Evolutionary conservation across 2,329 filamentous ascomycete species (phyloP).

Genomic region (Trichoderma simmonsii): DNA sequence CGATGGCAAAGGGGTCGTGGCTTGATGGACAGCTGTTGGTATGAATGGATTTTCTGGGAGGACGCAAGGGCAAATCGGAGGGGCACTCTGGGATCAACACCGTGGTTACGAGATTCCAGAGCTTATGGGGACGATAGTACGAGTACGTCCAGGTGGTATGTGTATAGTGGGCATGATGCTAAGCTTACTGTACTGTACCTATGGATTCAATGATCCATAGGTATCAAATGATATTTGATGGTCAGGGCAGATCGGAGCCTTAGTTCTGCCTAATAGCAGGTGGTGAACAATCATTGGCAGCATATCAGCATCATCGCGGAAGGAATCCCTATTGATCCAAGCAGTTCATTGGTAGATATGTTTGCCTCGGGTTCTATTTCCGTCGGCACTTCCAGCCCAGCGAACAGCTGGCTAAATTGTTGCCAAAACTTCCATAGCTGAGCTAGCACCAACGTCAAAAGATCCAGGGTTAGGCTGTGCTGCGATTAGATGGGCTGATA

Average conservation of each 20-base stretch:
- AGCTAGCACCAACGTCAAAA: not conserved
- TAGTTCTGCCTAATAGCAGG: not conserved
- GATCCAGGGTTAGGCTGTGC: not conserved
- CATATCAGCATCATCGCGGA: not conserved
- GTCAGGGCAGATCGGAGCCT: not conserved
- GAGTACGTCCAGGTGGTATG: not conserved
- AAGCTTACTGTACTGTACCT: not conserved
- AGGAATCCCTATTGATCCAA: not conserved
- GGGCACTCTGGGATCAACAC: not conserved
- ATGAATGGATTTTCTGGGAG: not conserved
- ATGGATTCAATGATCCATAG: not conserved
- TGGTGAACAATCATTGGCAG: not conserved
- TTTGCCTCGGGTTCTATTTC: not conserved
- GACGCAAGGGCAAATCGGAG: not conserved
- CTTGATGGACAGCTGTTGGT: conserved; percentile 4
- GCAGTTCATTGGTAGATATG: not conserved
- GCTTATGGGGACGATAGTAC: not conserved
- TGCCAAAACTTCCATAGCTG: not conserved
- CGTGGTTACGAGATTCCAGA: not conserved
- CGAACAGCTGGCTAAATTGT: not conserved
- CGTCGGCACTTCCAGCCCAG: not conserved
- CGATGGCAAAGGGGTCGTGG: conserved; percentile 14
- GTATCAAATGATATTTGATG: not conserved
- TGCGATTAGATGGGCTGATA: not conserved
- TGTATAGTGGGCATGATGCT: not conserved